Percentiles rank a stretch among this genome's conserved stretches.
These are phyloP conservation scores for Spergularia marina DNA, from an alignment of 148 eudicot species.

Conservation along the genomic window DNA sequence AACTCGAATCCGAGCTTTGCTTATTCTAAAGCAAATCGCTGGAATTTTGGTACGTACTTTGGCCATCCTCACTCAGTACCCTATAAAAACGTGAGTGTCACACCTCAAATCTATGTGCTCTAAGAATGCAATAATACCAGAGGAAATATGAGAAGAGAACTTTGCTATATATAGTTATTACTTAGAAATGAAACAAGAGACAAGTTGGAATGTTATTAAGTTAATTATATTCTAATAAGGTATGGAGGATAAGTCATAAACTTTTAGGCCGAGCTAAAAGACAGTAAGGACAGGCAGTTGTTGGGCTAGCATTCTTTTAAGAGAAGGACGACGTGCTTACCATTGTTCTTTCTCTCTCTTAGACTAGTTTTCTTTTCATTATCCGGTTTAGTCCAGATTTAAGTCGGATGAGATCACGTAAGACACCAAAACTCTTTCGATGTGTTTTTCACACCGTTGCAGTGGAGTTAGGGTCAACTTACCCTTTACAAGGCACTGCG, in stretches of 20 bases:
- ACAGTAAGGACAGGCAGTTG: constrained; percentile 21
- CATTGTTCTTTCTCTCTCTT: no score
- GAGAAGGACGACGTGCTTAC: neutral
- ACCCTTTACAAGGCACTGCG: no score
- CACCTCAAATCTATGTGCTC: neutral
- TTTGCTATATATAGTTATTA: constrained; percentile 21
- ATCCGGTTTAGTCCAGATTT: no score
- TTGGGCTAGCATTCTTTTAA: neutral
- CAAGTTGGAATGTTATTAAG: neutral
- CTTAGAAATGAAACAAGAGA: neutral
- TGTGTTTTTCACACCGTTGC: no score
- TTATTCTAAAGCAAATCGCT: constrained; percentile 39
- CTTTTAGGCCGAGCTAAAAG: constrained; percentile 10
- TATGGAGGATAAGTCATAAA: constrained; percentile 8
- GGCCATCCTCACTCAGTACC: constrained; percentile 15
- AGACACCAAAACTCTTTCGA: no score
- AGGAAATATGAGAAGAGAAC: neutral
- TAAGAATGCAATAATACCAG: neutral
- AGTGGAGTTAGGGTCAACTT: no score
- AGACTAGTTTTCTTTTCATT: no score
- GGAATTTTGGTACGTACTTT: constrained; percentile 27
- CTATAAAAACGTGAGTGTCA: neutral
- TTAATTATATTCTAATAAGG: neutral
- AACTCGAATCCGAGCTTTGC: constrained; percentile 37
- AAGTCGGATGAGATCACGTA: no score